Conservation (phyloP, 1,139 yeast genomes). For the Lodderomyces jiufengensis region DNA sequence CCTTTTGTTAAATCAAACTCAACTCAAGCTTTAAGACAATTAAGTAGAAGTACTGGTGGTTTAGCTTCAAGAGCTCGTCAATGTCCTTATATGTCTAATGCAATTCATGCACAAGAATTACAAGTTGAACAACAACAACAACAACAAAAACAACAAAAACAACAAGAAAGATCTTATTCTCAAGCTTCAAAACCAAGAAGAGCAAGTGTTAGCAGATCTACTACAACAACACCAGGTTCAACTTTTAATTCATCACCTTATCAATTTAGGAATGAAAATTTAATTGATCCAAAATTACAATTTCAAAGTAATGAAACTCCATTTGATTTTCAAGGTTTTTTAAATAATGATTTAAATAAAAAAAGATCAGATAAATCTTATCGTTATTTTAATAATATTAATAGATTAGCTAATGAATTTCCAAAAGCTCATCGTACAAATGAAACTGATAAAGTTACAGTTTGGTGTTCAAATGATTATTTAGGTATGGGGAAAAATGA, state of each 20-base stretch:
- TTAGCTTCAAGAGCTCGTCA: constrained; percentile 63
- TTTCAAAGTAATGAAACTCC: constrained; percentile 39
- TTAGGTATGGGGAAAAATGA: constrained; percentile 89
- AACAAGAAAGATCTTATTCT: constrained; percentile 43
- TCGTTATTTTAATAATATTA: constrained; percentile 94
- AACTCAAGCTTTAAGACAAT: constrained; percentile 54
- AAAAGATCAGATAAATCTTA: constrained; percentile 89
- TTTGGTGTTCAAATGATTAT: constrained; percentile 98
- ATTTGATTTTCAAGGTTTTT: constrained; percentile 66
- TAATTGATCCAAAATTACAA: constrained; percentile 25
- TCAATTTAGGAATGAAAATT: constrained; percentile 27
- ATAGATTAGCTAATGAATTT: constrained; percentile 88
- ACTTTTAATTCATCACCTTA: constrained; percentile 22
- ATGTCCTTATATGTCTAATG: constrained; percentile 89
- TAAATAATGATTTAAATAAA: constrained; percentile 58
- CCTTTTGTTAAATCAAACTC: constrained; percentile 80
- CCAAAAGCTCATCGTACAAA: constrained; percentile 83
- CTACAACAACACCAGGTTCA: constrained; percentile 14
- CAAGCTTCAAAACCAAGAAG: constrained; percentile 50
- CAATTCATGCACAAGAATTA: constrained; percentile 42
- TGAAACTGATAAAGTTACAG: constrained; percentile 84
- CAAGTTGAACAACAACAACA: constrained; percentile 17
- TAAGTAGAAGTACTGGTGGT: constrained; percentile 40
- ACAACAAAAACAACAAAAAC: constrained; percentile 9
- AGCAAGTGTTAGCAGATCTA: constrained; percentile 44